Evolutionary conservation across 768 basidiomycete species (phyloP), one percentile per base, ranked within the genome.

Genomic region (Mycena crocata): DNA sequence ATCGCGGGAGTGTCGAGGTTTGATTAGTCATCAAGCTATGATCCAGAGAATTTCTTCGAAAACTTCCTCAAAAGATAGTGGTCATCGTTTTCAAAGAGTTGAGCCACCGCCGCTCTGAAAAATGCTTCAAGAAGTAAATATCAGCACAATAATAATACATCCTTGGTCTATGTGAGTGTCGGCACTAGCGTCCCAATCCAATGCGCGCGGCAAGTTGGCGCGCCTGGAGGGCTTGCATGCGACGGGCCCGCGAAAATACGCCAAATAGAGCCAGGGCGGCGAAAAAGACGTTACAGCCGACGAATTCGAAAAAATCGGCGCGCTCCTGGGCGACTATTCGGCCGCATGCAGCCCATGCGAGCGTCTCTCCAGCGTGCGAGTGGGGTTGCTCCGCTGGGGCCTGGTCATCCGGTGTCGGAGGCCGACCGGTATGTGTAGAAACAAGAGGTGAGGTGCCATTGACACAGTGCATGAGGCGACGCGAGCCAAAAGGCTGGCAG

Each of bases 401-500:
- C 46, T 63, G 62, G 55, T 71, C 51, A 40, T 65, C 59, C 10
- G 58, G 54, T 30, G 39, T 8, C 5, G 63, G 62, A 30, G 42
- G 45, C 45, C 59, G 15, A 57, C 57, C 59, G 45, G 28, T 35
- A 23, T 60, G 17, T 40, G 28, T 31, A 0, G 37, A 78, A 76
- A 50, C 13, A 0, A 45, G 21, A 6, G 24, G 40, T 71, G 69
- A 46, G 48, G 76, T 64, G 44, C 70, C 48, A 56, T 85, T 86
- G 35, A 87, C 74, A 66, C 96, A 98, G 75, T 96, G 96, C 83
- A 96, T 85, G 42, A 95, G 85, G 23, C 93, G 89, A 26, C 96
- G 89, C 79, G 96, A 96, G 56, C 96, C 96, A 75, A 95, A 97
- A n/a, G 96, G 96, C 74, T 93, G 90, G 79, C 96, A 98, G 78